Evolutionary conservation across 129 eudicot genomes (phyloP), one percentile per base, ranked within the genome.

Genomic region (Calendula officinalis): DNA sequence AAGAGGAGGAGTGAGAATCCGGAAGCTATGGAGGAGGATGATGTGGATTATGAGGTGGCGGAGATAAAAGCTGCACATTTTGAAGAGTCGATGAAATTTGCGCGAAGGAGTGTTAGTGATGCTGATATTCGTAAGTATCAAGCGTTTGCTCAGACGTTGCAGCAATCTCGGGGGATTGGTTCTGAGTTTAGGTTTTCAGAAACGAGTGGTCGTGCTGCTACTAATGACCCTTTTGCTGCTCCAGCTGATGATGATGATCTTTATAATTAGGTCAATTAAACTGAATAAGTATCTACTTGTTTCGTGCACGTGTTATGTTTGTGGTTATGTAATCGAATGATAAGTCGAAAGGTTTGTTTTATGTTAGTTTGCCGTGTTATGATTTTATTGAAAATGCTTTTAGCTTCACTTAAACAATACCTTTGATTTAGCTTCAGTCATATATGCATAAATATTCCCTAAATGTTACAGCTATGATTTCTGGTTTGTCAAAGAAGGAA

Each of bases 161-260:
- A 81, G 77, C 95, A 86, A 81, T 86, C 90, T 1, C 71, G 95
- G 48, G 95, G 95, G 4, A 75, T 86, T 56, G 95, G 95, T 27
- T 68, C 83, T 0, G 95, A 83, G 56, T 86, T 86, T 52, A 72
- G 90, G 62, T 86, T 86, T 71, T 35, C 86, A n/a, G 86, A 80
- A 75, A 64, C 77, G 1, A 79, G 69, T 27, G 73, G 62, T 3
- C 72, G 62, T 3, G 72, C 78, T 51, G 70, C 83, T n/a, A 72
- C 81, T 0, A 38, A 89, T 11, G 88, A 87, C 33, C 96, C 94
- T 27, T 87, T 91, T 72, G 88, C 96, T 0, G 73, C 85, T 22
- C 60, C 89, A n/a, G 88, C 95, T 1, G 99, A 85, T 62, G 99
- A 88, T 49, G 99, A 92, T 70, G 99, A 92, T 70, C 84, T 92